Conservation (phyloP, 192 early-diverging fungal genomes). For the Coemansia sp. region DNA sequence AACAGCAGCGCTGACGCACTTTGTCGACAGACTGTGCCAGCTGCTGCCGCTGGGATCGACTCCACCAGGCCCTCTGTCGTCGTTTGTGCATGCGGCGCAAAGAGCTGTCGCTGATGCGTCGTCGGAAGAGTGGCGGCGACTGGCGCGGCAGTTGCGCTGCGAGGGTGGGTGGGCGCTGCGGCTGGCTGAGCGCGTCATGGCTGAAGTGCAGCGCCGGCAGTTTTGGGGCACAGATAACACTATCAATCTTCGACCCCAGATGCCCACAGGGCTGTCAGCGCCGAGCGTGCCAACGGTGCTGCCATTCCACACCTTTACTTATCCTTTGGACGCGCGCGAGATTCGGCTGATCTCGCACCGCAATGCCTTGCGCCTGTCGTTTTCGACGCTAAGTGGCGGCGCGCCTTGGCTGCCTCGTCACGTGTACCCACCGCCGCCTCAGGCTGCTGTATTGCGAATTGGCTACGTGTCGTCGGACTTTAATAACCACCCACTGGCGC, state of each 20-base stretch:
- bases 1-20: conserved; percentile 31
- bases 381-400: conserved; percentile 62
- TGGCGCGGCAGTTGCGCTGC: conserved; percentile 54
- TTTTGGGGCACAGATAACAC: conserved; percentile 51
- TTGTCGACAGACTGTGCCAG: conserved; percentile 33
- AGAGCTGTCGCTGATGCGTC: neutral
- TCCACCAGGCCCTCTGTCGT: conserved; percentile 23
- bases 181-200: conserved; percentile 61
- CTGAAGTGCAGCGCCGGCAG: conserved; percentile 68
- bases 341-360: conserved; percentile 84
- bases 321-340: conserved; percentile 81
- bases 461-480: conserved; percentile 95
- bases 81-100: conserved; percentile 26
- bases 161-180: conserved; percentile 80
- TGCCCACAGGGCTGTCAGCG: conserved; percentile 59
- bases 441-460: conserved; percentile 71
- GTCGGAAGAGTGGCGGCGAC: conserved; percentile 25
- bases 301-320: conserved; percentile 95
- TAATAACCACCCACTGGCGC: conserved; percentile 90
- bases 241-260: conserved; percentile 43
- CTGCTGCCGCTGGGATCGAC: conserved; percentile 28
- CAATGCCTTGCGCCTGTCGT: conserved; percentile 81
- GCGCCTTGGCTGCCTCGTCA: conserved; percentile 61
- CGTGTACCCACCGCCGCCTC: conserved; percentile 75
- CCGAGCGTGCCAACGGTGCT: conserved; percentile 81